A percentile compares a stretch with the other conserved stretches of the same genome.
These are phyloP conservation scores for Beauveria medogensis DNA, from an alignment of 2,329 filamentous ascomycete species.

Conservation along the genomic window DNA sequence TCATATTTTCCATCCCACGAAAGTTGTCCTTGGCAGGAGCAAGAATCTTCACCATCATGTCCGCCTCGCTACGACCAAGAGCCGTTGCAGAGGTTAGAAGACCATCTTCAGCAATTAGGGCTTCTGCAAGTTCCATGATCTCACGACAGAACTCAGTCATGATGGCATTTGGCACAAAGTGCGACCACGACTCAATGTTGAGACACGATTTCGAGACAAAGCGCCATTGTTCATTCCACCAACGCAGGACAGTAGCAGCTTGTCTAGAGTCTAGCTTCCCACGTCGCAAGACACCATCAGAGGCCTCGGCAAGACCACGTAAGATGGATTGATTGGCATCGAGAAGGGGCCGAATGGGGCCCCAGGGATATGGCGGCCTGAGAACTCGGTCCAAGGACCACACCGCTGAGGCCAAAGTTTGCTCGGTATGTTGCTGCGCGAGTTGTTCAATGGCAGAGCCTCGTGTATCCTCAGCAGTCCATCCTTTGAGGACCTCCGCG, in stretches of 20 bases:
- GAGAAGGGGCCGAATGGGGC: conserved; percentile 48
- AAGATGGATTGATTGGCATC: conserved; percentile 51
- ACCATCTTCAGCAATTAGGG: conserved; percentile 75
- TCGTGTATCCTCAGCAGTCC: conserved; percentile 58
- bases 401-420: conserved; percentile 36
- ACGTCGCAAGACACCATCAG: conserved; percentile 47
- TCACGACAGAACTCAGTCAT: conserved; percentile 94
- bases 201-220: conserved; percentile 73
- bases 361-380: conserved; percentile 39
- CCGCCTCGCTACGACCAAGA: conserved; percentile 26
- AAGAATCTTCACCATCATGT: conserved; percentile 33
- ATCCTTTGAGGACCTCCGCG: conserved; percentile 72
- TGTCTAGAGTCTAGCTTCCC: conserved; percentile 52
- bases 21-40: conserved; percentile 37
- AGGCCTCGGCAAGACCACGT: conserved; percentile 46
- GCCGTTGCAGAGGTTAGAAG: conserved; percentile 63
- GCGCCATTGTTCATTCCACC: conserved; percentile 83
- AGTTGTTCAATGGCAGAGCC: conserved; percentile 30
- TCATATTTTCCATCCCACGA: conserved; percentile 74
- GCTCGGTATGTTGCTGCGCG: conserved; percentile 31
- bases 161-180: conserved; percentile 60
- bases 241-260: conserved; percentile 57
- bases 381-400: conserved; percentile 29
- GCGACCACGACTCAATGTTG: conserved; percentile 77
- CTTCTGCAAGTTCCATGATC: conserved; percentile 87